Percentiles rank a stretch among this genome's conserved stretches.
Evolutionary conservation across 495 filamentous ascomycete species (phyloP).

Genomic region (Cercophora samala): DNA sequence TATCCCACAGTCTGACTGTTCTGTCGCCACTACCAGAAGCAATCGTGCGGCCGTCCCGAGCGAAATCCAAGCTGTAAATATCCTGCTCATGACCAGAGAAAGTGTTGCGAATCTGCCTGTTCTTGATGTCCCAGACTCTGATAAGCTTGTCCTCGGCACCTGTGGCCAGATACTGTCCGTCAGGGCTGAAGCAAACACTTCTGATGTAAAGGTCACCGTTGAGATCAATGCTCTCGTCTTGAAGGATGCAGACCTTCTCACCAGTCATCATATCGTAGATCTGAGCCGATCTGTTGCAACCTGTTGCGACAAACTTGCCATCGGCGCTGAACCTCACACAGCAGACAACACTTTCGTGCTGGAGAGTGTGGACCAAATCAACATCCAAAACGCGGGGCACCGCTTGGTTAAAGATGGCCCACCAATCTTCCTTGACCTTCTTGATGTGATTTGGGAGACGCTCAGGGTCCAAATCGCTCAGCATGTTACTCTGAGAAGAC

Average conservation of each 20-base stretch:
- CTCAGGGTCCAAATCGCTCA: conserved; percentile 85
- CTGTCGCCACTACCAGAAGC: conserved; percentile 85
- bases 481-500: conserved; percentile 58
- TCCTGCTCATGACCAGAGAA: conserved; percentile 88
- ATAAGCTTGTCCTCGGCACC: conserved; percentile 92
- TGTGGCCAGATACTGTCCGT: conserved; percentile 83
- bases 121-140: conserved; percentile 82
- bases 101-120: conserved; percentile 71
- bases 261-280: conserved; percentile 83
- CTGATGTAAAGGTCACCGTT: conserved; percentile 85
- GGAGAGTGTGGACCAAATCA: conserved; percentile 79
- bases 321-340: conserved; percentile 88
- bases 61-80: conserved; percentile 90
- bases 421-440: conserved; percentile 82
- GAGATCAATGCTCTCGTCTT: conserved; percentile 79
- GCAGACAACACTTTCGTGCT: conserved; percentile 86
- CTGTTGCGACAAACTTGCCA: conserved; percentile 84
- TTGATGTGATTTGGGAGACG: conserved; percentile 77
- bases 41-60: conserved; percentile 80
- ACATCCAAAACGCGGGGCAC: conserved; percentile 82
- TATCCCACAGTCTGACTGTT: conserved; percentile 87
- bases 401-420: conserved; percentile 82
- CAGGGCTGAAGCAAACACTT: conserved; percentile 90
- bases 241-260: conserved; percentile 71
- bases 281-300: conserved; percentile 84